Percentiles rank a stretch among this genome's conserved stretches.
Evolutionary conservation across 192 early-diverging fungal genomes (phyloP).

Genomic region (Backusella sp.): DNA sequence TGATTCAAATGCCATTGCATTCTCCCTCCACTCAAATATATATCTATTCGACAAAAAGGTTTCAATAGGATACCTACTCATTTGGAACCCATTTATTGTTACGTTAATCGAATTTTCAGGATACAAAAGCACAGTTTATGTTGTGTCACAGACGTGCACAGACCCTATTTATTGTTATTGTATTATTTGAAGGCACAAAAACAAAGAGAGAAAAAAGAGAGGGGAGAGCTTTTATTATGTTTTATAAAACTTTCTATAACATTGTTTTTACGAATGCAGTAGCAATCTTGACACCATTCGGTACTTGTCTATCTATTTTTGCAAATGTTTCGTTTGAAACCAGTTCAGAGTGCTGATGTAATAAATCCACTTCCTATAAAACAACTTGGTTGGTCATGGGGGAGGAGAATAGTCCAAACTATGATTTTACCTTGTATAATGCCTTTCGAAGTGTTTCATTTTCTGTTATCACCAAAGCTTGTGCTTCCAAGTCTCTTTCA

Average conservation of each 20-base stretch:
- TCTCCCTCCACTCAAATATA: no score
- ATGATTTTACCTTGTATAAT: slow-evolving; percentile 48
- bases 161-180: no score
- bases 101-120: no score
- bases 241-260: slow-evolving; percentile 40
- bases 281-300: slow-evolving; percentile 49
- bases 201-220: neutral
- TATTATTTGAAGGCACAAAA: neutral
- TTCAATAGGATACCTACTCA: no score
- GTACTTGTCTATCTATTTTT: slow-evolving; percentile 49
- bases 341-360: slow-evolving; percentile 42
- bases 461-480: slow-evolving; percentile 72
- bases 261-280: slow-evolving; percentile 59
- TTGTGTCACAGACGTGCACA: no score
- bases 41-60: no score
- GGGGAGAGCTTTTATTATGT: neutral
- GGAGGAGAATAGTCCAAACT: no score
- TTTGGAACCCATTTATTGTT: no score
- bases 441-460: slow-evolving; percentile 51
- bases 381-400: no score
- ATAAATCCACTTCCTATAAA: slow-evolving; percentile 41
- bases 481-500: slow-evolving; percentile 90
- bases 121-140: no score
- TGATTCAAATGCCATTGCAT: no score
- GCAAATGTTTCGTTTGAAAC: slow-evolving; percentile 54